Evolutionary conservation across 202 grass and related monocot species (phyloP).

Genomic region (Setaria italica): DNA sequence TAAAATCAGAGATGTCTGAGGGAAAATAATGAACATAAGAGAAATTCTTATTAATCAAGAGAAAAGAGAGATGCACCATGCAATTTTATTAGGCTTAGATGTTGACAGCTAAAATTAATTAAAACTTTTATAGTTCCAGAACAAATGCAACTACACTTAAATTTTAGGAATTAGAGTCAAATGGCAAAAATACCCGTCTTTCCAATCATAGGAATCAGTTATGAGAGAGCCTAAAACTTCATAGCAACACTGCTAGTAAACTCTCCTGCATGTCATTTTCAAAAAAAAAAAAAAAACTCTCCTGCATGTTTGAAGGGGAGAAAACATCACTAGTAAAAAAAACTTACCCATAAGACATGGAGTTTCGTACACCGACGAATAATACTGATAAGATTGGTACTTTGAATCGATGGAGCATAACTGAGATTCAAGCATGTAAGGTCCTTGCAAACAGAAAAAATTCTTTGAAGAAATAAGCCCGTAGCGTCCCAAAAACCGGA

Average conservation of each 20-base stretch:
- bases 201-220: not conserved
- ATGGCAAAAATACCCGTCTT: not conserved
- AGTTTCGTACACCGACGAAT: conserved; percentile 53
- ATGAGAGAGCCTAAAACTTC: not conserved
- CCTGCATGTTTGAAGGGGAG: too few relatives aligned
- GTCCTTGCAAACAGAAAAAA: conserved; percentile 41
- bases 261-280: not conserved
- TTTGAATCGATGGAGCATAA: conserved; percentile 41
- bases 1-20: not conserved
- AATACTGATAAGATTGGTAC: conserved; percentile 43
- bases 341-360: conserved; percentile 57
- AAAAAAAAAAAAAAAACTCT: not conserved
- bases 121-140: not conserved
- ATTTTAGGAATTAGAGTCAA: not conserved
- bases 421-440: conserved; percentile 62
- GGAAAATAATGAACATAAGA: not conserved
- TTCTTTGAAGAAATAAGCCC: conserved; percentile 5
- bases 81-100: not conserved
- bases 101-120: not conserved
- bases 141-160: not conserved
- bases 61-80: not conserved
- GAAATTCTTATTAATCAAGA: not conserved
- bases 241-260: conserved; percentile 20
- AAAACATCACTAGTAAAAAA: not conserved
- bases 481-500: conserved; percentile 63